These are phyloP conservation scores for Taphrina pruni DNA, from an alignment of 1,139 yeast genomes.

Conservation along the genomic window DNA sequence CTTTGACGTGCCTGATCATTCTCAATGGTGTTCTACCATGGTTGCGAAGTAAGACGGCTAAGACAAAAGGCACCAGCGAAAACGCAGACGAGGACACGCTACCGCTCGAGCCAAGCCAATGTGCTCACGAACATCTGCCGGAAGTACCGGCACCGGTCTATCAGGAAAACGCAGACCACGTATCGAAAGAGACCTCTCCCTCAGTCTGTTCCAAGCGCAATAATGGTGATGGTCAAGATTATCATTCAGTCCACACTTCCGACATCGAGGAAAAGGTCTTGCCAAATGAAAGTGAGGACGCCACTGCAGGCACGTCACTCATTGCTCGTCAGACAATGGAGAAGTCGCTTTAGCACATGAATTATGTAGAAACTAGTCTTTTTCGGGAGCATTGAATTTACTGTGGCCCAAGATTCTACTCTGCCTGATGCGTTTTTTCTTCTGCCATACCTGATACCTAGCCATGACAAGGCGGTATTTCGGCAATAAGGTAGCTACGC, in stretches of 20 bases:
- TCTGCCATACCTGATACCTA: no score
- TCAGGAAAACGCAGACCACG: neutral
- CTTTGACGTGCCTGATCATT: conserved; percentile 48
- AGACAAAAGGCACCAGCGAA: neutral
- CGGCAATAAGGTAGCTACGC: no score
- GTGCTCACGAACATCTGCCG: neutral
- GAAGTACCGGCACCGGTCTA: neutral
- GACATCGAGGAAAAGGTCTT: conserved; percentile 5
- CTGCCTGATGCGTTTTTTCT: no score
- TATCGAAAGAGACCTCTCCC: neutral
- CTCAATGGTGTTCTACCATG: conserved; percentile 44
- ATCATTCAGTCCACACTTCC: neutral
- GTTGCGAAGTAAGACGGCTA: neutral
- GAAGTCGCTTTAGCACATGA: neutral
- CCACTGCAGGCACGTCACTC: conserved; percentile 8
- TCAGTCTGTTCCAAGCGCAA: neutral
- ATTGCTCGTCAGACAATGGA: neutral
- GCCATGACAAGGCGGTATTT: no score
- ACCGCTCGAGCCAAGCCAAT: neutral
- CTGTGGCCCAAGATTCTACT: no score
- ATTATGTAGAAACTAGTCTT: no score
- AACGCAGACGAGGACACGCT: conserved; percentile 7
- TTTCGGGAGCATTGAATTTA: no score
- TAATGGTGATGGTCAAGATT: neutral
- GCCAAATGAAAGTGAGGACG: conserved; percentile 6